Evolutionary conservation across 2,329 filamentous ascomycete genomes (phyloP), one percentile per base, ranked within the genome.

Genomic region (Knufia fluminis): DNA sequence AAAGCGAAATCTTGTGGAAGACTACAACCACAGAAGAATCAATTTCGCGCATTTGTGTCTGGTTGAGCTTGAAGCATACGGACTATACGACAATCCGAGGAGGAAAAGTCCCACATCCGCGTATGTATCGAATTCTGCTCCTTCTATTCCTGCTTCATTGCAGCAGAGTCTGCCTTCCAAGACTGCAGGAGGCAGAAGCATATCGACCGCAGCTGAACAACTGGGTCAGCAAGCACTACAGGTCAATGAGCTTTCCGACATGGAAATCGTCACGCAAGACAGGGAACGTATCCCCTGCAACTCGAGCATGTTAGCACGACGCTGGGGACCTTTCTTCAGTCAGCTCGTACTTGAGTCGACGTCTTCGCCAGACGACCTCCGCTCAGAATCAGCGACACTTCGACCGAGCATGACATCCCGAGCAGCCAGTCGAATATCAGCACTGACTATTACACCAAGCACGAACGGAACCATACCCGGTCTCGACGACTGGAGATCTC

Each of bases 31-130:
- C 62, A 85, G 92, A 9, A 84, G 92, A 22, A 94, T 98, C 68
- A 98, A 98, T 67, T 98, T 97, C 64, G 86, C 86, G 8, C 94
- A 98, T 62, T 82, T 97, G 23, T 97, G 91, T 66, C 85, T 97
- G 76, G 91, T 98, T 8, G 92, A 98, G 66, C 74, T 98, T 9
- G 92, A 98, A 64, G 90, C 92, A 0, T 98, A 97, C 70, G 92
- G 92, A 1, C 82, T 98, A 39, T 97, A 96, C 65, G 91, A 97
- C 64, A 98, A 97, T 64, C 90, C 92, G 9, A 80, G 90, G 55
- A 85, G 84, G 63, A 80, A 76, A 1, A 73, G 79, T 3, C 86
- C 91, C 1, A 81, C 87, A 59, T 94, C 89, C 0, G 85, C 82
- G 8, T 96, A 92, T 65, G 75, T 84, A 49, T 96, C 90, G 1